phyloP scores from a whole-genome alignment of 1,139 yeast species.

The Lodderomyces parapsilosis region DNA sequence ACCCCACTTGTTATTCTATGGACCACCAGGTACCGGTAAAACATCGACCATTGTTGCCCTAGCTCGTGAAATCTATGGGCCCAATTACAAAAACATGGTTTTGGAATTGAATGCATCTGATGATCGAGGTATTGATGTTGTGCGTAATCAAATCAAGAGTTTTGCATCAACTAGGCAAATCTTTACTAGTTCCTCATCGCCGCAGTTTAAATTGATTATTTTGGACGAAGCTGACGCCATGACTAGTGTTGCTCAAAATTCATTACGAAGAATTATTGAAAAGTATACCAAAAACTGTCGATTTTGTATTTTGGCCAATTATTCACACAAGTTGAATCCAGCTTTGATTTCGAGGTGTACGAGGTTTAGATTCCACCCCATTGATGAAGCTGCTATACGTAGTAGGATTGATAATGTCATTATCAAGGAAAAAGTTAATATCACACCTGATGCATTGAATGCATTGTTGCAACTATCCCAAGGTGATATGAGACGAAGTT shows the following conservation, averaged over 20 bases:
- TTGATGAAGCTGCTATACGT: conserved; percentile 63
- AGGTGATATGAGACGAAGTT: conserved; percentile 96
- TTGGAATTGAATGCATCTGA: conserved; percentile 86
- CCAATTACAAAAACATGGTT: conserved; percentile 82
- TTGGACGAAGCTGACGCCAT: conserved; percentile 98
- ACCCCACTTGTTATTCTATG: conserved; percentile 90
- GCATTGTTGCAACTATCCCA: conserved; percentile 70
- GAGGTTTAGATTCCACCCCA: conserved; percentile 87
- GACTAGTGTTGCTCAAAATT: conserved; percentile 95
- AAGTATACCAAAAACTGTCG: conserved; percentile 93
- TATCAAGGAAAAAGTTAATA: conserved; percentile 59
- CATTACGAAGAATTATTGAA: conserved; percentile 87
- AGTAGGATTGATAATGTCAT: conserved; percentile 69
- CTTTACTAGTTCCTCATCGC: conserved; percentile 40
- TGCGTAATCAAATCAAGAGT: conserved; percentile 78
- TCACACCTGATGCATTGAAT: conserved; percentile 57
- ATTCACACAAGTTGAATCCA: conserved; percentile 92
- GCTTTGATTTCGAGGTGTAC: conserved; percentile 95
- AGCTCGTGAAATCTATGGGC: conserved; percentile 89
- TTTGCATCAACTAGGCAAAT: conserved; percentile 92
- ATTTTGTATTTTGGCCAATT: conserved; percentile 94
- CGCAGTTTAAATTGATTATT: conserved; percentile 83
- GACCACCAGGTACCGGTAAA: conserved; percentile 98
- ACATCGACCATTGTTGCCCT: conserved; percentile 91
- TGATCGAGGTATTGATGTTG: conserved; percentile 86